Conservation (phyloP, 257 asterid species). For the Solanum arcanum region DNA sequence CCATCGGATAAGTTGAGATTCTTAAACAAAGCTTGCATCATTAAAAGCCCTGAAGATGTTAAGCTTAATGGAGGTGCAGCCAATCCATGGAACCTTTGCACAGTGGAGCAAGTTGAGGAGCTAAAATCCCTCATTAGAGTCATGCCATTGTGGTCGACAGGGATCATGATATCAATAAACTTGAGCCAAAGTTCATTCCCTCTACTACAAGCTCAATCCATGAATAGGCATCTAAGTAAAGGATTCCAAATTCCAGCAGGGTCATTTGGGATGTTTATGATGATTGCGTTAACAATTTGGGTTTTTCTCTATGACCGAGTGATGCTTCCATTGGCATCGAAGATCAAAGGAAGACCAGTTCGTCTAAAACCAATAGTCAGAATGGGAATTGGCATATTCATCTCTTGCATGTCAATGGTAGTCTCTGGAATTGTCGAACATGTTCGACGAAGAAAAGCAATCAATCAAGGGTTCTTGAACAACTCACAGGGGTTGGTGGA, state of each 20-base stretch:
- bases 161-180: neutral
- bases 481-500: conserved; percentile 23
- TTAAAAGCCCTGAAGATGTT: conserved; percentile 5
- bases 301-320: conserved; percentile 35
- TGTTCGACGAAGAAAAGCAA: conserved; percentile 30
- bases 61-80: conserved; percentile 12
- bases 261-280: neutral
- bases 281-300: conserved; percentile 34
- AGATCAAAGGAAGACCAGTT: conserved; percentile 25
- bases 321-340: conserved; percentile 45
- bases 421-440: conserved; percentile 42
- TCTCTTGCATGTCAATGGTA: conserved; percentile 37
- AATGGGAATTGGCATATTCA: conserved; percentile 51
- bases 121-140: conserved; percentile 18
- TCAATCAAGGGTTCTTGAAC: conserved; percentile 26
- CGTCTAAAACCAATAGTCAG: conserved; percentile 27
- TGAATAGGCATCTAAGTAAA: neutral
- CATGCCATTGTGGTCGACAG: conserved; percentile 20
- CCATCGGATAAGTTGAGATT: conserved; percentile 43
- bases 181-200: conserved; percentile 1
- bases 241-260: neutral
- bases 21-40: conserved; percentile 21
- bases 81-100: conserved; percentile 21
- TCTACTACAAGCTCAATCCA: conserved; percentile 1
- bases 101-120: conserved; percentile 23